phyloP scores from a whole-genome alignment of 2,329 filamentous ascomycete genomes.

The Colletotrichum falcatum region DNA sequence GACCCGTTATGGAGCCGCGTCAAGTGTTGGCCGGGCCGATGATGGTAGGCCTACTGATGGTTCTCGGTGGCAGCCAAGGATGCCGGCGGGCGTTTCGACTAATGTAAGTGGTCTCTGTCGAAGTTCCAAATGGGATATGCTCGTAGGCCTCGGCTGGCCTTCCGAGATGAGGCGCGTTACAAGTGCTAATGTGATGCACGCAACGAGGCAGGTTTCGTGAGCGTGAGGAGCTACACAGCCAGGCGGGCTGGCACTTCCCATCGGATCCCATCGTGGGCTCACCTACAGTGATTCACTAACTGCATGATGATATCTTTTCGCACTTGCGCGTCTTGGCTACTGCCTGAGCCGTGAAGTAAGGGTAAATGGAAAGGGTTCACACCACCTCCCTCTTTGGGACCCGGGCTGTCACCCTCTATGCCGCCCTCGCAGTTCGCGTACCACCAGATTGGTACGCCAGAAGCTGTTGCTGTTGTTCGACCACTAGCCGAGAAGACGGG shows the following conservation, averaged over 20 bases:
- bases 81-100: background rate
- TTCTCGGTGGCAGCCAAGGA: background rate
- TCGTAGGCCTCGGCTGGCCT: background rate
- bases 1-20: background rate
- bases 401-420: background rate
- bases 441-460: constrained; percentile 4
- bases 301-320: background rate
- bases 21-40: background rate
- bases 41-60: background rate
- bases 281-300: constrained; percentile 3
- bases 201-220: constrained; percentile 3
- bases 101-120: background rate
- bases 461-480: background rate
- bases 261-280: constrained; percentile 13
- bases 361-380: constrained; percentile 11
- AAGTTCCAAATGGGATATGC: background rate
- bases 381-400: constrained; percentile 6
- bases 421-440: constrained; percentile 12
- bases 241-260: constrained; percentile 15
- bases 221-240: constrained; percentile 18
- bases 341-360: constrained; percentile 1
- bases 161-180: background rate
- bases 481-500: constrained; percentile 12
- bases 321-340: constrained; percentile 24
- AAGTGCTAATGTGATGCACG: constrained; percentile 8